Percentiles rank a stretch among this genome's conserved stretches.
These are phyloP conservation scores for Breynia disticha DNA, from an alignment of 441 rosid genomes.

Conservation along the genomic window DNA sequence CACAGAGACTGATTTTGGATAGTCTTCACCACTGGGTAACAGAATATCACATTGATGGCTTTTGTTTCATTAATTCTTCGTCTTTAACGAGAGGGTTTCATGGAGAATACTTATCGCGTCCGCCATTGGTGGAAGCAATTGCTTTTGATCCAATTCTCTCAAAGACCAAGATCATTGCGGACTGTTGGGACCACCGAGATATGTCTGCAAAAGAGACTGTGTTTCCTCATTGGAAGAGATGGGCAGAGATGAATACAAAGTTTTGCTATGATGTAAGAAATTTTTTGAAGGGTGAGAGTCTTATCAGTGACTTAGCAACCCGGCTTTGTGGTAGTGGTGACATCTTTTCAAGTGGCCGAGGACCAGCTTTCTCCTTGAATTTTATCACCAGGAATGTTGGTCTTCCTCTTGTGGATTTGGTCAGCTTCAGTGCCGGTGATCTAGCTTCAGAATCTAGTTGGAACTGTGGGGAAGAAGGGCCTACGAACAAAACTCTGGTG, in stretches of 20 bases:
- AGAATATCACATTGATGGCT: slow-evolving; percentile 82
- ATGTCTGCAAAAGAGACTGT: slow-evolving; percentile 26
- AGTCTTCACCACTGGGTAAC: slow-evolving; percentile 78
- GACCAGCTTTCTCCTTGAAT: slow-evolving; percentile 82
- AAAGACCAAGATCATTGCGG: slow-evolving; percentile 64
- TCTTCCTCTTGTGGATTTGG: slow-evolving; percentile 78
- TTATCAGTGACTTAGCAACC: slow-evolving; percentile 73
- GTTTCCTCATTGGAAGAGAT: slow-evolving; percentile 92
- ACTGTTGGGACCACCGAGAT: slow-evolving; percentile 56
- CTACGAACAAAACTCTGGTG: slow-evolving; percentile 50
- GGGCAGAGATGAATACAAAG: slow-evolving; percentile 68
- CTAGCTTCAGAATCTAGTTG: slow-evolving; percentile 65
- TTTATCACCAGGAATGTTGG: slow-evolving; percentile 67
- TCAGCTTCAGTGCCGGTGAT: slow-evolving; percentile 54
- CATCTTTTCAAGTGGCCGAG: slow-evolving; percentile 66
- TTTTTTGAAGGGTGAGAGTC: slow-evolving; percentile 64
- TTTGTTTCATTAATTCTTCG: slow-evolving; percentile 71
- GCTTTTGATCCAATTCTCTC: slow-evolving; percentile 83
- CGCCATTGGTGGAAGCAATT: slow-evolving; percentile 82
- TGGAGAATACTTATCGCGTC: slow-evolving; percentile 64
- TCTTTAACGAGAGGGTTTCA: slow-evolving; percentile 53
- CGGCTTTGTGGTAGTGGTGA: slow-evolving; percentile 92
- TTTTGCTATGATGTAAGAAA: slow-evolving; percentile 60
- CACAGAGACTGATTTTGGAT: slow-evolving; percentile 60
- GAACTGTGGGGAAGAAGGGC: slow-evolving; percentile 96